Conservation (phyloP, 139 green algal genomes). For the Chlamydomonas sp. region DNA sequence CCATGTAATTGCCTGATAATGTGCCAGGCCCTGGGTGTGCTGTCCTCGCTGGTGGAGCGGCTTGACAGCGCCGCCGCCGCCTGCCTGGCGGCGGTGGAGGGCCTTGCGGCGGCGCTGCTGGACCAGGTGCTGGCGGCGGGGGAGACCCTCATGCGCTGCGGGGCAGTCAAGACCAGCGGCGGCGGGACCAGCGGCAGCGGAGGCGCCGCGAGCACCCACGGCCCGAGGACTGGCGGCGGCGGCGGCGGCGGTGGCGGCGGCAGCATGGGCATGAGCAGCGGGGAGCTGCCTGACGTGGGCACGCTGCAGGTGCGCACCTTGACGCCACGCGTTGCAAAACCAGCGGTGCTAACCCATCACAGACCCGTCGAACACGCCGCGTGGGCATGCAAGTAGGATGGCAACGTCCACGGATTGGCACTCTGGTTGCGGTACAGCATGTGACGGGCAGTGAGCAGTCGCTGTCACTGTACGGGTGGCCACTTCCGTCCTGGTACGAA, state of each 20-base stretch:
- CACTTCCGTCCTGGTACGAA: no score
- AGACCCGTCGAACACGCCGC: no score
- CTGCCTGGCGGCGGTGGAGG: constrained; percentile 30
- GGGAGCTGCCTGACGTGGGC: constrained; percentile 11
- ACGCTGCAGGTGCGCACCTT: neutral
- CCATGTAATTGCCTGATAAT: neutral
- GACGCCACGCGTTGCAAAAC: no score
- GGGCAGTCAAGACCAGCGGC: neutral
- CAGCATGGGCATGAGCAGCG: neutral
- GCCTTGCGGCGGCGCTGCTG: constrained; percentile 32
- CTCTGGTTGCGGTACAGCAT: no score
- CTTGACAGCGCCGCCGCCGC: constrained; percentile 14
- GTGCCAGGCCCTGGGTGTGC: constrained; percentile 16
- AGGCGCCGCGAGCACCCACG: neutral
- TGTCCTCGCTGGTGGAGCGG: constrained; percentile 16
- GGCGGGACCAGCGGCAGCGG: neutral
- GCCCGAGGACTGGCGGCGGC: no score
- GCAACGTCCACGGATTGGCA: no score
- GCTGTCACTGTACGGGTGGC: no score
- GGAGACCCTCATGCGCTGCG: neutral
- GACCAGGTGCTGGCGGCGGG: constrained; percentile 18
- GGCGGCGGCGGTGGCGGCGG: neutral
- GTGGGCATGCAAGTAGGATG: no score
- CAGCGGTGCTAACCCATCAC: no score
- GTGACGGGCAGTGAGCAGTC: no score